A percentile compares a stretch with the other conserved stretches of the same genome.
Conservation (phyloP, 371 early-diverging fungal species). For the Mucor saturninus region DNA sequence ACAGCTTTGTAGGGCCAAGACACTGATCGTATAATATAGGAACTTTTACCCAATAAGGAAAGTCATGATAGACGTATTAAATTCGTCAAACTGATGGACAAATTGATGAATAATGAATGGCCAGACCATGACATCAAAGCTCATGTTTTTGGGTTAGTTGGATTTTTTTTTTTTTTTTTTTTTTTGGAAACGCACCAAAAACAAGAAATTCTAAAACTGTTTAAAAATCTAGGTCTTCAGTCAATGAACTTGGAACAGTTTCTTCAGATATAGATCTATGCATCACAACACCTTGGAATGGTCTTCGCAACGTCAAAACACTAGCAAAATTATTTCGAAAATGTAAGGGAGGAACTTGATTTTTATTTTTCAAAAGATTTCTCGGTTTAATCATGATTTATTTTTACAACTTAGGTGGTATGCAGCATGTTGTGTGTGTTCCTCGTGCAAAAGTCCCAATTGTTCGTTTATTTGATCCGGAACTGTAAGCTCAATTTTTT, state of each 20-base stretch:
- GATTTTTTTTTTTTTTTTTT: neutral
- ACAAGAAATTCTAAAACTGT: neutral
- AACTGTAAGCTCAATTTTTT: constrained; percentile 56
- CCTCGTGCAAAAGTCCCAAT: constrained; percentile 73
- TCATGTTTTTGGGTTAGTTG: constrained; percentile 64
- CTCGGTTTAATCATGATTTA: neutral
- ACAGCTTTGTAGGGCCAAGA: too few species aligned
- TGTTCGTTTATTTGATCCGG: constrained; percentile 67
- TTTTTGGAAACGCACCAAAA: too few species aligned
- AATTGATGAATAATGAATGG: constrained; percentile 61
- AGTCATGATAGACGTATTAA: constrained; percentile 55
- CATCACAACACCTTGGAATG: constrained; percentile 61
- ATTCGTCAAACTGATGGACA: constrained; percentile 59
- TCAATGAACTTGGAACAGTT: constrained; percentile 61
- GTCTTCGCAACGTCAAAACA: constrained; percentile 53
- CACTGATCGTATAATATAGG: constrained; percentile 23
- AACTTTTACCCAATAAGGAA: constrained; percentile 57
- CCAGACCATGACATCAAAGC: constrained; percentile 58
- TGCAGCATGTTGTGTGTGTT: constrained; percentile 61
- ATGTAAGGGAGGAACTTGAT: constrained; percentile 27
- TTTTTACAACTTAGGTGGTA: constrained; percentile 48
- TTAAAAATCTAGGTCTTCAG: constrained; percentile 52
- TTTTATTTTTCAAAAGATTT: neutral
- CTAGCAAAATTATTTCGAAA: constrained; percentile 49
- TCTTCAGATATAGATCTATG: constrained; percentile 69